These are phyloP conservation scores for Saturnispora halmiae DNA, from an alignment of 805 yeast species.

Conservation along the genomic window DNA sequence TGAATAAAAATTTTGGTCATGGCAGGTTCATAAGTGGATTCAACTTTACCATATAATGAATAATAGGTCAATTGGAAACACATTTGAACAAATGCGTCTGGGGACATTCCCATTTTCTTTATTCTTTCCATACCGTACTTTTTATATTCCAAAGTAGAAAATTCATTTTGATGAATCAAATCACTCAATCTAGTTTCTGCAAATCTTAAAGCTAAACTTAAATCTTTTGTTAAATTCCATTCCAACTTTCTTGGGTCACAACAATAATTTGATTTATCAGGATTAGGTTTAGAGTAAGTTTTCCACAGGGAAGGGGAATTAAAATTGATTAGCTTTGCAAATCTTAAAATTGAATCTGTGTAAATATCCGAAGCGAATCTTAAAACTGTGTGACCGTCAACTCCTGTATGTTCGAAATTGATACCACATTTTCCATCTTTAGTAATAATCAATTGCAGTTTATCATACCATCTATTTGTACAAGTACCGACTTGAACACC, in stretches of 20 bases:
- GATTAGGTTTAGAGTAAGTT: slow-evolving; percentile 35
- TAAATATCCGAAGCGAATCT: slow-evolving; percentile 84
- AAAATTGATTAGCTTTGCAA: slow-evolving; percentile 74
- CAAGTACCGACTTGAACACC: slow-evolving; percentile 93
- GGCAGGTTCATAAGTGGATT: slow-evolving; percentile 92
- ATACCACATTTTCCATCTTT: slow-evolving; percentile 88
- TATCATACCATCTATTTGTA: slow-evolving; percentile 88
- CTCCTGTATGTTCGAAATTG: slow-evolving; percentile 91
- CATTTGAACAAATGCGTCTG: slow-evolving; percentile 93
- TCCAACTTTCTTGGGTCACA: slow-evolving; percentile 81
- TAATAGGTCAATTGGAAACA: slow-evolving; percentile 88
- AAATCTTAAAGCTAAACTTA: slow-evolving; percentile 72
- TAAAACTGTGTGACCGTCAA: slow-evolving; percentile 89
- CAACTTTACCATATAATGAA: slow-evolving; percentile 86
- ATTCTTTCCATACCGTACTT: slow-evolving; percentile 67
- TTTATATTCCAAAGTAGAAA: slow-evolving; percentile 67
- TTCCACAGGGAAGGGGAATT: slow-evolving; percentile 69
- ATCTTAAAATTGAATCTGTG: slow-evolving; percentile 81
- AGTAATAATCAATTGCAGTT: slow-evolving; percentile 78
- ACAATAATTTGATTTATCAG: slow-evolving; percentile 34
- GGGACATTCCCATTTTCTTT: slow-evolving; percentile 78
- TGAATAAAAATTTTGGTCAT: slow-evolving; percentile 85
- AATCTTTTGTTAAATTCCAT: slow-evolving; percentile 74
- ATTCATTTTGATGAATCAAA: slow-evolving; percentile 82
- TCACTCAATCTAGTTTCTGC: slow-evolving; percentile 87